Evolutionary conservation across 129 eudicot genomes (phyloP).

Genomic region (Erigeron canadensis): DNA sequence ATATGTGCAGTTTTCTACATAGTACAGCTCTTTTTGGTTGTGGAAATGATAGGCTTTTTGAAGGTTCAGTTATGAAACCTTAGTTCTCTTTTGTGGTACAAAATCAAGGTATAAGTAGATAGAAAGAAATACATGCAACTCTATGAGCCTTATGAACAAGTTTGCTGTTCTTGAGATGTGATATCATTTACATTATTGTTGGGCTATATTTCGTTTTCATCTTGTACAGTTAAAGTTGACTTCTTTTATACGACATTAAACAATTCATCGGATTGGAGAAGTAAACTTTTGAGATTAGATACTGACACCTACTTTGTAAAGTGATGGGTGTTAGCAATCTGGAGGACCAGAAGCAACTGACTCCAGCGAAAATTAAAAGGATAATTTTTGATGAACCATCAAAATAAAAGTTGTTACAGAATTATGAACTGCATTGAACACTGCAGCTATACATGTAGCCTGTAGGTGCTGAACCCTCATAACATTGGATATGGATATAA

Average conservation of each 20-base stretch:
- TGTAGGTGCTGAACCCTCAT: too few relatives aligned
- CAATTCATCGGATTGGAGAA: not conserved
- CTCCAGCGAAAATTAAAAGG: not conserved
- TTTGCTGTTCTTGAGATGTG: constrained; percentile 3
- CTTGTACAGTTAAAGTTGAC: not conserved
- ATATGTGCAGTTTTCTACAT: constrained; percentile 13
- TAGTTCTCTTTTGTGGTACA: constrained; percentile 4
- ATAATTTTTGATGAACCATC: too few relatives aligned
- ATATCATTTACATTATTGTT: not conserved
- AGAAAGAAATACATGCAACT: constrained; percentile 12
- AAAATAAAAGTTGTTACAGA: too few relatives aligned
- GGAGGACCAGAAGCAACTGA: not conserved
- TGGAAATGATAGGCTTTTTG: constrained; percentile 16
- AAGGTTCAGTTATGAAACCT: constrained; percentile 2
- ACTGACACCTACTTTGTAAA: not conserved
- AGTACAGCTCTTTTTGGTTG: constrained; percentile 1
- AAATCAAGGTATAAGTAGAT: constrained; percentile 13
- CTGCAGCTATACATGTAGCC: too few relatives aligned
- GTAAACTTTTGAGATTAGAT: not conserved
- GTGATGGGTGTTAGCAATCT: not conserved
- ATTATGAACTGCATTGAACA: too few relatives aligned
- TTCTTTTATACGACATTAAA: not conserved
- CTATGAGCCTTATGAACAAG: constrained; percentile 4
- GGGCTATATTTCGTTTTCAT: not conserved
- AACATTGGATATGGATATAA: too few relatives aligned